Evolutionary conservation across 108 stramenopile genomes (phyloP).

Genomic region (Hondaea fermentalgiana): DNA sequence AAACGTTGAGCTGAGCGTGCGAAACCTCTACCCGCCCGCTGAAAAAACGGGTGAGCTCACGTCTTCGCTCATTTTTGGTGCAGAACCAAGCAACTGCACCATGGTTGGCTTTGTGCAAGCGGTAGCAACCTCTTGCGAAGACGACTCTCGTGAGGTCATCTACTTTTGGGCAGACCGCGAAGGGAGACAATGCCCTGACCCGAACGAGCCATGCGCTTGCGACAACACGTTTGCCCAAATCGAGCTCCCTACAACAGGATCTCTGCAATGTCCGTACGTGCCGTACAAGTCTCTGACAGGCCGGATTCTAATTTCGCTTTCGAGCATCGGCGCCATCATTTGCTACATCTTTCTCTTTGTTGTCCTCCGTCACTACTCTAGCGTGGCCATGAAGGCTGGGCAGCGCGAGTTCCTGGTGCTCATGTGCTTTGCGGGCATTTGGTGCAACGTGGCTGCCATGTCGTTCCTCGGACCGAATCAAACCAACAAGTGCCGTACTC

Average conservation of each 20-base stretch:
- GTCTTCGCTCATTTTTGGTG: neutral
- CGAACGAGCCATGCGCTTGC: neutral
- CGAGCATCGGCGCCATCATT: neutral
- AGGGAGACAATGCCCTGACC: neutral
- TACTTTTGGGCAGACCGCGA: neutral
- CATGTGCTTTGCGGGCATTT: constrained; percentile 6
- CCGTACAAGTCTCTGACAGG: neutral
- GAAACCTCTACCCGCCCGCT: neutral
- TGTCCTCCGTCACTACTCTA: neutral
- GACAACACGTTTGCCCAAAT: neutral
- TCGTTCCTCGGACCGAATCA: neutral
- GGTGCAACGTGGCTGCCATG: neutral
- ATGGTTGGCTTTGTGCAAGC: neutral
- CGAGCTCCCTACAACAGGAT: neutral
- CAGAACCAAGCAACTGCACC: neutral
- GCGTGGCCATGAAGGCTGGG: neutral
- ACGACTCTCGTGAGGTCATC: neutral
- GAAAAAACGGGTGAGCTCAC: neutral
- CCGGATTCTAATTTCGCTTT: neutral
- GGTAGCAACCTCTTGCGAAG: neutral
- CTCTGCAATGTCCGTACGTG: neutral
- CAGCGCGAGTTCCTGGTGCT: neutral
- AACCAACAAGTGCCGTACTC: neutral
- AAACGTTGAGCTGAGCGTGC: neutral
- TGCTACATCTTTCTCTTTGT: neutral